Evolutionary conservation across 2,329 filamentous ascomycete species (phyloP), one percentile per base, ranked within the genome.

Genomic region (Aureobasidium musti): DNA sequence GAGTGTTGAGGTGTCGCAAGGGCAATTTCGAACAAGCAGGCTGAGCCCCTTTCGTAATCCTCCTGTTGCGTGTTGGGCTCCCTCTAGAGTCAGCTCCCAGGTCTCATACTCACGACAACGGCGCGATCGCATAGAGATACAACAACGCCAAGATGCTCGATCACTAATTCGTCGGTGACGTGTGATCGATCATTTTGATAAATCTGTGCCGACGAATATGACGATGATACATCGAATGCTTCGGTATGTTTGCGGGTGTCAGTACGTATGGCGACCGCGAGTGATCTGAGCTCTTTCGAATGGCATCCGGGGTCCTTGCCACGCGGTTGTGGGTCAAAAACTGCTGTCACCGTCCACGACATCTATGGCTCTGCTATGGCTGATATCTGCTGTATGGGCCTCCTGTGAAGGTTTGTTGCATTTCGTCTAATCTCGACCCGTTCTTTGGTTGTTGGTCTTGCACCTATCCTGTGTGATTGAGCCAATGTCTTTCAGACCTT

Each of bases 1-100:
- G 33, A 35, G 2, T 35, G 33, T 8, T 35, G 33, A 2, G 33
- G 33, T 10, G 11, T 35, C 33, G 33, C 33, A 35, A 35, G 8
- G 11, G 35, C 35, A 39, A 39, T 39, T 41, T 26, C 6, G 35
- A 56, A 56, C n/a, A 14, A 6, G 19, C 11, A 10, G 53, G 53
- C 53, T 56, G 53, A 56, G 53, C 23, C 21, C 33, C n/a, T 28
- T 23, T 41, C 53, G 53, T 56, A 35, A 56, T 19, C 35, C 50
- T 47, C 6, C 1, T 41, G 35, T 56, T 39, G 52, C 35, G 52
- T 56, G 52, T 35, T 56, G 33, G 26, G 23, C 1, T 41, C 10
- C 14, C 26, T 33, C 28, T n/a, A n/a, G 26, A 28, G 47, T 23
- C 47, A 6, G 23, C 5, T 14, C 13, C 6, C 3, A 14, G 10